Base-by-base conservation (phyloP, 257 asterid genomes). In the Handroanthus guayacan region DNA sequence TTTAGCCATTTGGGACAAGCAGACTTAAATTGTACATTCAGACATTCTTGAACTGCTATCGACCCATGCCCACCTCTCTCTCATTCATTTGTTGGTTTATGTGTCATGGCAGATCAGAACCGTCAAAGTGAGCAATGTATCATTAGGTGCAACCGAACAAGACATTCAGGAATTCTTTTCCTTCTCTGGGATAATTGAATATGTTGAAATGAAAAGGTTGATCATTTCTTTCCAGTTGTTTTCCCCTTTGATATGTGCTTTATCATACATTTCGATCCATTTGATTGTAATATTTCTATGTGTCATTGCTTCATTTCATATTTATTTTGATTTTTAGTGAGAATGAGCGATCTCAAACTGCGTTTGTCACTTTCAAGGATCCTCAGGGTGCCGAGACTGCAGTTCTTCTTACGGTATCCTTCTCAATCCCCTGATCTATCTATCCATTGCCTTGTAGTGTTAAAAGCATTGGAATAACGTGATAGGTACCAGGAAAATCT, bases 141-240 rank as follows among this genome's bases (percentile, higher is more conserved):
- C 96, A 6, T 79, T 85, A 2, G 62, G 90, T 70, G 96, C 92
- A 6, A 78, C 88, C 6, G 91, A 85, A 69, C 85, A 79, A 71
- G 94, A 90, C 72, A 79, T 90, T 77, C 87, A 82, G 85, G 96
- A 88, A 83, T 90, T 90, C 88, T 90, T 90, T 72, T 90, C 96
- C 38, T 88, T 86, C 86, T 88, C 96, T 4, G 96, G 96, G 51
- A 87, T 79, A 7, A 90, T 90, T 65, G 87, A 86, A 67, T 88
- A 80, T 75, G 74, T 88, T 62, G 93, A 90, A 71, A 74, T 88
- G 84, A 85, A 84, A 67, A 86, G 96, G 96, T 89, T 61, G 2
- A 81, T 36, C 69, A 62, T 13, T 44, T 25, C 31, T 69, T 77
- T 64, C 36, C 63, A 56, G 64, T 67, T 79, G 18, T n/a, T 48